Percentiles rank a stretch among this genome's conserved stretches.
phyloP scores from a whole-genome alignment of 176 grass and related monocot species.

The Eleusine coracana region DNA sequence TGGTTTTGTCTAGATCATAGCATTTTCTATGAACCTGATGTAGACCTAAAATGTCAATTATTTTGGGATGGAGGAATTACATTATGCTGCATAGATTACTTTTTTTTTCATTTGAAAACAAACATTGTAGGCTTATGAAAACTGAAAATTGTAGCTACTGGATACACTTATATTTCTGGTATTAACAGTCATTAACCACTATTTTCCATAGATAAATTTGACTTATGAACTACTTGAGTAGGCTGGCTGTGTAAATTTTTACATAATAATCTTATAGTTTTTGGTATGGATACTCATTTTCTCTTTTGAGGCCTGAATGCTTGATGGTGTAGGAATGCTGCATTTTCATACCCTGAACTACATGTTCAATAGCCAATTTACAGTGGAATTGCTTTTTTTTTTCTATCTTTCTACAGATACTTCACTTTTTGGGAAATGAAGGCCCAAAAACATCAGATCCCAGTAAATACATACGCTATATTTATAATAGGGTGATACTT shows the following conservation, averaged over 20 bases:
- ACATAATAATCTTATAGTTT: not conserved
- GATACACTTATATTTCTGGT: not conserved
- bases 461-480: conserved; percentile 98
- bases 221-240: conserved; percentile 11
- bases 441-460: conserved; percentile 95
- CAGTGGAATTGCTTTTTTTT: conserved; percentile 16
- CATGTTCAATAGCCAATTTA: conserved; percentile 24
- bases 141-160: conserved; percentile 16
- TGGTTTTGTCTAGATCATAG: no score
- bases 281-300: not conserved
- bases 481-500: conserved; percentile 98
- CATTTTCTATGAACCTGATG: no score
- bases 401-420: conserved; percentile 59
- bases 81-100: not conserved
- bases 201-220: not conserved
- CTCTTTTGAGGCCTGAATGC: not conserved
- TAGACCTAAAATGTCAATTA: no score
- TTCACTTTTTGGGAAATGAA: conserved; percentile 99
- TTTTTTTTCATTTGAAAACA: not conserved
- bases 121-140: not conserved
- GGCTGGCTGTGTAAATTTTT: not conserved
- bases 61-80: no score
- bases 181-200: not conserved
- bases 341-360: not conserved
- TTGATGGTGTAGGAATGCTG: not conserved